Conservation (phyloP, 176 grass and related monocot genomes). For the Pharus latifolius region DNA sequence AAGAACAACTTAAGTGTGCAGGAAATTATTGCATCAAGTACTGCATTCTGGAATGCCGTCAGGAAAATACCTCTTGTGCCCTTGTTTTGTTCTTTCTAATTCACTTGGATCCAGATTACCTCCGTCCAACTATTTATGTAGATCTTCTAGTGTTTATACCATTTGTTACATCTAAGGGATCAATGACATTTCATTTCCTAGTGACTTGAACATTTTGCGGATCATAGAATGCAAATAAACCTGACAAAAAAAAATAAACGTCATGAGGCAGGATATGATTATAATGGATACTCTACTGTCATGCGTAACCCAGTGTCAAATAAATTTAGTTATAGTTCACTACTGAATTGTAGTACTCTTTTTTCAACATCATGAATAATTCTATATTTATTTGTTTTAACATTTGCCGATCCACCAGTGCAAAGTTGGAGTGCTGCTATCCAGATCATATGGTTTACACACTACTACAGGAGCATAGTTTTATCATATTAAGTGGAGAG, state of each 20-base stretch:
- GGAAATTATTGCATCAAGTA: slow-evolving; percentile 32
- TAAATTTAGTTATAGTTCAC: too few species aligned
- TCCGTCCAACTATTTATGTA: slow-evolving; percentile 44
- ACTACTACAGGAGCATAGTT: neutral
- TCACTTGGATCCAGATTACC: slow-evolving; percentile 65
- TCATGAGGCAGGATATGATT: too few species aligned
- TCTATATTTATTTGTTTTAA: too few species aligned
- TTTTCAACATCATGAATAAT: too few species aligned
- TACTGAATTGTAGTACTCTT: too few species aligned
- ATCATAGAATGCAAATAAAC: slow-evolving; percentile 82
- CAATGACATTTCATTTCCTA: slow-evolving; percentile 74
- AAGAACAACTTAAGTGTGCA: neutral
- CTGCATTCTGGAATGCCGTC: slow-evolving; percentile 68
- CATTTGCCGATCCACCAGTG: too few species aligned
- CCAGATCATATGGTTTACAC: neutral
- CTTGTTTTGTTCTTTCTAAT: slow-evolving; percentile 43
- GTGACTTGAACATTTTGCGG: slow-evolving; percentile 58
- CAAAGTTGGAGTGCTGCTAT: neutral
- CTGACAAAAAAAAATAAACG: slow-evolving; percentile 3
- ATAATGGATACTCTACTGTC: too few species aligned
- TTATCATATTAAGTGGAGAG: too few species aligned
- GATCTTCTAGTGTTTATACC: slow-evolving; percentile 47
- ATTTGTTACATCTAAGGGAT: slow-evolving; percentile 68
- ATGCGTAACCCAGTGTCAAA: too few species aligned
- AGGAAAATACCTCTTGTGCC: slow-evolving; percentile 50